Percentiles rank a stretch among this genome's conserved stretches.
Conservation (phyloP, 306 rosid species). For the Malus sylvestris region DNA sequence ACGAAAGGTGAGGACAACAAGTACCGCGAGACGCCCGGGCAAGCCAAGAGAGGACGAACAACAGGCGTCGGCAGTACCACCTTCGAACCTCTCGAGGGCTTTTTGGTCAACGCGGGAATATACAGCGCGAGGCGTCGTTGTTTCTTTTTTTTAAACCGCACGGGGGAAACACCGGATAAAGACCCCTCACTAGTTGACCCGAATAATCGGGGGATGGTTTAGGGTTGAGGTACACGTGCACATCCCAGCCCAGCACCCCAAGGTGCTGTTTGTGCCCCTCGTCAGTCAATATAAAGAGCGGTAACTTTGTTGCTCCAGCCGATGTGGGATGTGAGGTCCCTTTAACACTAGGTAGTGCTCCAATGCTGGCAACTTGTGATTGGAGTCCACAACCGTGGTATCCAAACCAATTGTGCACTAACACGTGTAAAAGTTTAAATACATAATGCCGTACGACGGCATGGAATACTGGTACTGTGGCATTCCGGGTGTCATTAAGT, state of each 20-base stretch:
- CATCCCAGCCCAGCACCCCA: background rate
- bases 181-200: background rate
- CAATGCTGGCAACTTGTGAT: no score
- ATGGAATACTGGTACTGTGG: no score
- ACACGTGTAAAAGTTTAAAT: no score
- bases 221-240: background rate
- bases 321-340: no score
- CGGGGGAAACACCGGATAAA: background rate
- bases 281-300: background rate
- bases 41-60: background rate
- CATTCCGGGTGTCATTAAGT: no score
- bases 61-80: background rate
- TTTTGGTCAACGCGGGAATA: background rate
- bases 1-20: background rate
- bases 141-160: background rate
- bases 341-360: no score
- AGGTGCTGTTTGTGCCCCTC: accelerated
- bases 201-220: background rate
- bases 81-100: background rate
- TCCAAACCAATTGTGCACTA: background rate
- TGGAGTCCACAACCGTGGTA: background rate
- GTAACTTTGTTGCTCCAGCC: no score
- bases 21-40: background rate
- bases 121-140: background rate
- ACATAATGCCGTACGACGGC: no score